Percentiles rank a stretch among this genome's conserved stretches.
These are phyloP conservation scores for Haematococcus lacustris DNA, from an alignment of 139 green algal species.

Conservation along the genomic window DNA sequence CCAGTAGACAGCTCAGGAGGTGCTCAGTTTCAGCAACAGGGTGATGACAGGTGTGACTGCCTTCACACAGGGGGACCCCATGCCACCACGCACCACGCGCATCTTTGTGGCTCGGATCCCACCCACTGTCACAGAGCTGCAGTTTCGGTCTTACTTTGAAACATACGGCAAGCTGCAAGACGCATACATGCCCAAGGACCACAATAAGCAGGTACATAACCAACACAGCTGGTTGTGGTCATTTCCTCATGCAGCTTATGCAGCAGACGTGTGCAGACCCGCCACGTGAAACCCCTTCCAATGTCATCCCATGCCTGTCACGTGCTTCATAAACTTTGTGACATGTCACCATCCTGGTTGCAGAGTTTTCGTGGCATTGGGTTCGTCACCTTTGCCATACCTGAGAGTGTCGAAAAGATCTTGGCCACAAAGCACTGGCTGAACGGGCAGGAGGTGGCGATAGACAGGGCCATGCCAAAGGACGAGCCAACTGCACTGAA, in stretches of 20 bases:
- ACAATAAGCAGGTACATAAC: slow-evolving; percentile 52
- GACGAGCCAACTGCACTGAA: slow-evolving; percentile 38
- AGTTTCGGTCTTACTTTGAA: slow-evolving; percentile 81
- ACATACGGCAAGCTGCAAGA: slow-evolving; percentile 73
- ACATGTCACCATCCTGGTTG: no score
- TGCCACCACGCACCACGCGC: slow-evolving; percentile 46
- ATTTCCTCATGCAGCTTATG: no score
- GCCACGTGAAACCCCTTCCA: no score
- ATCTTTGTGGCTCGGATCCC: slow-evolving; percentile 88
- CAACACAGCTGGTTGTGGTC: no score
- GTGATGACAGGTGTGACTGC: no score
- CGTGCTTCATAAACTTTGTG: no score
- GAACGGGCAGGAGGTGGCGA: slow-evolving; percentile 75
- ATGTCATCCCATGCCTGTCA: no score
- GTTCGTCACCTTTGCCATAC: slow-evolving; percentile 76
- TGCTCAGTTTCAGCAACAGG: no score
- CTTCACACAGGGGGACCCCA: slow-evolving; percentile 30
- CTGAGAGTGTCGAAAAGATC: slow-evolving; percentile 60
- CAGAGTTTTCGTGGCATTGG: slow-evolving; percentile 75
- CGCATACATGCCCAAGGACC: slow-evolving; percentile 84
- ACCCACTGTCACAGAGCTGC: slow-evolving; percentile 54
- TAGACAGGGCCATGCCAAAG: slow-evolving; percentile 81
- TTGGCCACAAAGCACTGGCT: slow-evolving; percentile 64
- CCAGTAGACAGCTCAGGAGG: no score
- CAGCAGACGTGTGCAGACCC: no score